These are phyloP conservation scores for Astrephomene gubernaculifera DNA, from an alignment of 139 green algal genomes.

Conservation along the genomic window DNA sequence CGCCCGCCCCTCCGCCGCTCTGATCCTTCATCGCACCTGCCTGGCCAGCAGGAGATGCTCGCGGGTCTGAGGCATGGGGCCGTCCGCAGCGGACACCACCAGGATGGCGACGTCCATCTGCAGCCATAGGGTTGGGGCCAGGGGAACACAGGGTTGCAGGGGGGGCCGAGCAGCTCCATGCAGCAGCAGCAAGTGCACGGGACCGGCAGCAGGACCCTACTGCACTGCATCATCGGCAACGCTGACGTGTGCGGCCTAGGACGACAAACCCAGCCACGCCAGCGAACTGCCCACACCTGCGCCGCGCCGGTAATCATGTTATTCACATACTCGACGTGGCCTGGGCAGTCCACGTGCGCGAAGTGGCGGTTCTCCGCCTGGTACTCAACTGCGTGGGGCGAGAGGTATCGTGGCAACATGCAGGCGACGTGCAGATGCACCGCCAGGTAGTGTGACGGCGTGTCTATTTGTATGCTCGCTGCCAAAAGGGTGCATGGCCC, in stretches of 20 bases:
- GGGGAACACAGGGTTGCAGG: no score
- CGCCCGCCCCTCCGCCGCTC: neutral
- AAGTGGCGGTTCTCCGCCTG: conserved; percentile 97
- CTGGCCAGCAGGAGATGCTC: conserved; percentile 97
- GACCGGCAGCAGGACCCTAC: no score
- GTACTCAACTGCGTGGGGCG: conserved; percentile 91
- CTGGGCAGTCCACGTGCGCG: conserved; percentile 98
- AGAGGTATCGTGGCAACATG: neutral
- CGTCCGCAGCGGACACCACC: conserved; percentile 96
- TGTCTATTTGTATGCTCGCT: no score
- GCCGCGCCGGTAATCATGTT: conserved; percentile 99
- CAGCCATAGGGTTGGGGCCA: neutral
- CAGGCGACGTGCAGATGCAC: no score
- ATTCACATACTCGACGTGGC: conserved; percentile 99
- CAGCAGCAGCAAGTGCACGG: no score
- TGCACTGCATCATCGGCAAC: no score
- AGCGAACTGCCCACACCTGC: conserved; percentile 75
- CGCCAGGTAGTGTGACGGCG: no score
- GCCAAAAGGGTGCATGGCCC: no score
- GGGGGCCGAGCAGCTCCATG: no score
- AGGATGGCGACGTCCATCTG: conserved; percentile 99
- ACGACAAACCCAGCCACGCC: no score
- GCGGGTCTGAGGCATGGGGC: conserved; percentile 99
- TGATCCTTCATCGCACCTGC: conserved; percentile 71
- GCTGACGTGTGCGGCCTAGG: no score